phyloP scores from a whole-genome alignment of 345 rosid genomes.

The Brassica juncea region DNA sequence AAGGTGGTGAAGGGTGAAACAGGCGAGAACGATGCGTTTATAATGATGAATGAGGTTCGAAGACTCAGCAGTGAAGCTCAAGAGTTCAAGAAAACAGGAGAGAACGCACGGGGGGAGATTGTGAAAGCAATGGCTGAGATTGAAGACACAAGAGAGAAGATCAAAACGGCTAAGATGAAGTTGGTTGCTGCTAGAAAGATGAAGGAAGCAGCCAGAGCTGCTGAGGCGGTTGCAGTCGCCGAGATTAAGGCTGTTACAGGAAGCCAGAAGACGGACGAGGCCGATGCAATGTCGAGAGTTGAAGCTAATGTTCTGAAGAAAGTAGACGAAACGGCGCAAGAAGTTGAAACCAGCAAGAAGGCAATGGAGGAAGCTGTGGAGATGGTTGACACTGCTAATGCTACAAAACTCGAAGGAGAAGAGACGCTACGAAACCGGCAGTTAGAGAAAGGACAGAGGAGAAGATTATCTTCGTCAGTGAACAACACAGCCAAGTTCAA shows the following conservation, averaged over 20 bases:
- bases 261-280: no score
- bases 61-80: slow-evolving; percentile 67
- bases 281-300: slow-evolving; percentile 42
- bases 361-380: slow-evolving; percentile 73
- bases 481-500: slow-evolving; percentile 73
- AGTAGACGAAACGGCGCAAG: slow-evolving; percentile 68
- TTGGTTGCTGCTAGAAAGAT: slow-evolving; percentile 79
- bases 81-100: slow-evolving; percentile 62
- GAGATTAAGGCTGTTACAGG: slow-evolving; percentile 54
- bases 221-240: slow-evolving; percentile 75
- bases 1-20: slow-evolving; percentile 51
- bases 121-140: slow-evolving; percentile 63
- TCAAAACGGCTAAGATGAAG: slow-evolving; percentile 71
- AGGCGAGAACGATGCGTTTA: slow-evolving; percentile 35
- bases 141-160: slow-evolving; percentile 60
- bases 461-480: slow-evolving; percentile 44
- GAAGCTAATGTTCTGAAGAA: slow-evolving; percentile 57
- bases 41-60: slow-evolving; percentile 60
- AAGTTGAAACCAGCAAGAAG: slow-evolving; percentile 63
- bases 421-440: slow-evolving; percentile 64
- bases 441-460: slow-evolving; percentile 50
- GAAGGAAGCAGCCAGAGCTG: slow-evolving; percentile 90
- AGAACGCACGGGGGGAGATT: slow-evolving; percentile 58
- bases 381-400: slow-evolving; percentile 61
- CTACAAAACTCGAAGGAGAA: slow-evolving; percentile 65